These are phyloP conservation scores for Astrocystis sublimbata DNA, from an alignment of 495 filamentous ascomycete genomes.

Conservation along the genomic window DNA sequence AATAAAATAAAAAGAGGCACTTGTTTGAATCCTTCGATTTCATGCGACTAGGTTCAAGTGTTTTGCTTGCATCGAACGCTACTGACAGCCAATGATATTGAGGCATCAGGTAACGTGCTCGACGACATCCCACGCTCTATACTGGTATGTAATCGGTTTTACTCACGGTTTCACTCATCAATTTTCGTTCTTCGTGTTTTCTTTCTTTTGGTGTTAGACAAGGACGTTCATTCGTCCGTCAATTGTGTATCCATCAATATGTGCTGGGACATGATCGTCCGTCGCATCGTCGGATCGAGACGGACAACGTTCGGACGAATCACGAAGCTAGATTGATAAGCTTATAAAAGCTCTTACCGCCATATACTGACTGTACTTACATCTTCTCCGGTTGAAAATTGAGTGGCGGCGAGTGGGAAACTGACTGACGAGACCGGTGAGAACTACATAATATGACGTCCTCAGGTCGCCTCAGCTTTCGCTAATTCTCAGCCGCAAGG, in stretches of 20 bases:
- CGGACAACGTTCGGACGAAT: no score
- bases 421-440: no score
- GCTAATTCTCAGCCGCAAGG: constrained; percentile 12
- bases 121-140: neutral
- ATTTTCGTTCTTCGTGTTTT: neutral
- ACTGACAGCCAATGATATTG: constrained; percentile 1
- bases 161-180: neutral
- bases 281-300: no score
- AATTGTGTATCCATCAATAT: neutral
- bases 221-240: neutral
- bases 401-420: neutral
- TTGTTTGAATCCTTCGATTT: neutral
- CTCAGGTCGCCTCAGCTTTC: neutral
- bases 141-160: neutral
- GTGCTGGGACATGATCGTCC: no score
- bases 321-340: constrained; percentile 3
- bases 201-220: neutral
- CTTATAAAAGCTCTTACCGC: neutral
- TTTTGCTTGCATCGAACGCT: neutral
- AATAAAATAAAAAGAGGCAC: no score
- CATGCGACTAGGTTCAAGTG: neutral
- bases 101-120: constrained; percentile 10
- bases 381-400: neutral
- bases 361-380: neutral
- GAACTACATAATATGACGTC: constrained; percentile 14